These are phyloP conservation scores for Erythrobasidium yunnanense DNA, from an alignment of 768 basidiomycete genomes.

Conservation along the genomic window DNA sequence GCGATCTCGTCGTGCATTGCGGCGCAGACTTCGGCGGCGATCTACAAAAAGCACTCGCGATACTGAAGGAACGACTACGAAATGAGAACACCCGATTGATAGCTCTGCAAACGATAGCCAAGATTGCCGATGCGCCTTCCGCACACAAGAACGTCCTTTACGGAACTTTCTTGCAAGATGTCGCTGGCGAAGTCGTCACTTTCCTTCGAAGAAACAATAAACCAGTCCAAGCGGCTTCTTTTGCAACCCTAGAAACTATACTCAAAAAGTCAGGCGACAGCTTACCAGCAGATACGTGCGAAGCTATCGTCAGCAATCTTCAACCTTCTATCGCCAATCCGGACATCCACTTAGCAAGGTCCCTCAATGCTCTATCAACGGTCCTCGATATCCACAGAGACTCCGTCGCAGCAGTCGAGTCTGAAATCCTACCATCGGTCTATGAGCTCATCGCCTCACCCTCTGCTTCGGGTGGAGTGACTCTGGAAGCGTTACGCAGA, in stretches of 20 bases:
- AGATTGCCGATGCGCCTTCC: constrained; percentile 42
- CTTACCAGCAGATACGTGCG: constrained; percentile 47
- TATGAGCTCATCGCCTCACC: constrained; percentile 55
- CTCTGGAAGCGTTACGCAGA: constrained; percentile 61
- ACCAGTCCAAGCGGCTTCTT: constrained; percentile 65
- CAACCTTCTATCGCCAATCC: constrained; percentile 61
- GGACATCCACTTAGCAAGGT: constrained; percentile 65
- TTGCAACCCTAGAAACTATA: constrained; percentile 62
- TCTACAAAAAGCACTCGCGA: constrained; percentile 26
- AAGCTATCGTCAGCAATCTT: constrained; percentile 59
- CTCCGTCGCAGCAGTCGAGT: constrained; percentile 33
- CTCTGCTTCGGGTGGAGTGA: constrained; percentile 59
- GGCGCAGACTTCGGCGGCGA: constrained; percentile 47
- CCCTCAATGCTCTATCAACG: constrained; percentile 50
- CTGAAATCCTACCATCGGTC: constrained; percentile 39
- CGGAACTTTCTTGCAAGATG: constrained; percentile 60
- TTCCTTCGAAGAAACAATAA: constrained; percentile 69
- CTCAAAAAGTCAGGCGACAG: constrained; percentile 50
- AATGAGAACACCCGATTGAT: constrained; percentile 43
- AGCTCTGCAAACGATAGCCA: constrained; percentile 63
- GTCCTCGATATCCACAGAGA: constrained; percentile 46
- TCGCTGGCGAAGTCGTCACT: constrained; percentile 63
- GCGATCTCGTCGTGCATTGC: constrained; percentile 76
- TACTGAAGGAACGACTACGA: constrained; percentile 35
- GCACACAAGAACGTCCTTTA: constrained; percentile 34